A percentile compares a stretch with the other conserved stretches of the same genome.
phyloP scores from a whole-genome alignment of 2,329 filamentous ascomycete genomes.

The Aspergillus versicolor region DNA sequence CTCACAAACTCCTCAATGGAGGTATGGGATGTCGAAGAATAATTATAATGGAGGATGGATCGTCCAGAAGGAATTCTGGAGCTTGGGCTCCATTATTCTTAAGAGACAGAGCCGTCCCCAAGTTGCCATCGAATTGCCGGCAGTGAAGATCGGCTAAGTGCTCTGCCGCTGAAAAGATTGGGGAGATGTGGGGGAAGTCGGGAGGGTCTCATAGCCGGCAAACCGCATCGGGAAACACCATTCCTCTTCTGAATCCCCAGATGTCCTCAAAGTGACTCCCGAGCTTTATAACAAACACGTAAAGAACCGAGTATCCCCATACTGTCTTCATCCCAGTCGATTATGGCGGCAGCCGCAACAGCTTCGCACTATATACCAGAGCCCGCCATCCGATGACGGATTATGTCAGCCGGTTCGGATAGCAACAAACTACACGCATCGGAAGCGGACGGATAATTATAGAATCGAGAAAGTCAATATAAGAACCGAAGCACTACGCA shows the following conservation, averaged over 20 bases:
- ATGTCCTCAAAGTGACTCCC: background rate
- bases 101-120: constrained; percentile 20
- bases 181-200: constrained; percentile 24
- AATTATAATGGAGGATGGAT: constrained; percentile 36
- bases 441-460: constrained; percentile 23
- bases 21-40: constrained; percentile 2
- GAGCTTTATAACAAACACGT: background rate
- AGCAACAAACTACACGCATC: background rate
- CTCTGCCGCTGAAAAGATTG: constrained; percentile 27
- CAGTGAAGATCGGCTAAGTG: constrained; percentile 39
- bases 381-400: background rate
- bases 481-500: constrained; percentile 12
- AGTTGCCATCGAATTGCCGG: constrained; percentile 27
- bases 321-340: background rate
- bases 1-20: background rate
- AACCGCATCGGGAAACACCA: background rate
- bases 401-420: background rate
- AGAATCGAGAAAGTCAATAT: constrained; percentile 20
- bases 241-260: background rate
- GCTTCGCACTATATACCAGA: background rate
- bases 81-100: constrained; percentile 20
- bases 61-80: constrained; percentile 37
- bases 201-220: constrained; percentile 5
- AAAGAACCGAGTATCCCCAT: background rate
- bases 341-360: background rate